Evolutionary conservation across 2,329 filamentous ascomycete genomes (phyloP).

Genomic region (Ceratocystis cubensis): DNA sequence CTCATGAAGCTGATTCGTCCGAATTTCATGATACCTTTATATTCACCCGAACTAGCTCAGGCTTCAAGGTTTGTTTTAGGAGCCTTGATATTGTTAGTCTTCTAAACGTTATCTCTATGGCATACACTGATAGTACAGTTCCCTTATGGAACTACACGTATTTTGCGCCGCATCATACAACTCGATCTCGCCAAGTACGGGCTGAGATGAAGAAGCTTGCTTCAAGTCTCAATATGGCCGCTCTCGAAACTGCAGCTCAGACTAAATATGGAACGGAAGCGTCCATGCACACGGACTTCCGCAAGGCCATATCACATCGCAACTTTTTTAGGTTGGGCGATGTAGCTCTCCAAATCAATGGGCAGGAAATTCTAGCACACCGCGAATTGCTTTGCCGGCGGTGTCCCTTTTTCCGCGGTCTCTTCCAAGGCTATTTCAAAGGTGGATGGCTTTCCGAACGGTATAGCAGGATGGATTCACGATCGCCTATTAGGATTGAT

Average conservation of each 20-base stretch:
- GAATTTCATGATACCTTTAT: constrained; percentile 48
- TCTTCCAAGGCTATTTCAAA: constrained; percentile 77
- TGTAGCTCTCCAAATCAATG: constrained; percentile 64
- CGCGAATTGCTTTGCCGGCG: constrained; percentile 67
- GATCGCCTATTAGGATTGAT: constrained; percentile 52
- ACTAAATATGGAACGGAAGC: constrained; percentile 55
- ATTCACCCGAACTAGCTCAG: constrained; percentile 31
- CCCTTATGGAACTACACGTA: constrained; percentile 78
- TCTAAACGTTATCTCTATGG: constrained; percentile 64
- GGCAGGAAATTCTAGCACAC: constrained; percentile 59
- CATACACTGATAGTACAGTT: constrained; percentile 67
- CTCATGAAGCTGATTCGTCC: constrained; percentile 42
- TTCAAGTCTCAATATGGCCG: constrained; percentile 53
- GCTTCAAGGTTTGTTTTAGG: constrained; percentile 36
- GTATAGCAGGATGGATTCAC: constrained; percentile 30
- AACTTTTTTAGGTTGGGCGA: constrained; percentile 70
- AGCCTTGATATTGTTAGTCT: constrained; percentile 64
- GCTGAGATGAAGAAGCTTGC: constrained; percentile 81
- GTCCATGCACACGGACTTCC: constrained; percentile 58
- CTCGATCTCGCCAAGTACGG: constrained; percentile 66
- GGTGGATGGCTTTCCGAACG: constrained; percentile 68
- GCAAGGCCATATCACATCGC: constrained; percentile 52
- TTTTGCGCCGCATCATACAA: constrained; percentile 50
- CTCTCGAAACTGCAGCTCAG: constrained; percentile 64
- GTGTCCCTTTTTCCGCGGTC: constrained; percentile 81